Evolutionary conservation across 768 basidiomycete species (phyloP).

Genomic region (Paxillus involutus): DNA sequence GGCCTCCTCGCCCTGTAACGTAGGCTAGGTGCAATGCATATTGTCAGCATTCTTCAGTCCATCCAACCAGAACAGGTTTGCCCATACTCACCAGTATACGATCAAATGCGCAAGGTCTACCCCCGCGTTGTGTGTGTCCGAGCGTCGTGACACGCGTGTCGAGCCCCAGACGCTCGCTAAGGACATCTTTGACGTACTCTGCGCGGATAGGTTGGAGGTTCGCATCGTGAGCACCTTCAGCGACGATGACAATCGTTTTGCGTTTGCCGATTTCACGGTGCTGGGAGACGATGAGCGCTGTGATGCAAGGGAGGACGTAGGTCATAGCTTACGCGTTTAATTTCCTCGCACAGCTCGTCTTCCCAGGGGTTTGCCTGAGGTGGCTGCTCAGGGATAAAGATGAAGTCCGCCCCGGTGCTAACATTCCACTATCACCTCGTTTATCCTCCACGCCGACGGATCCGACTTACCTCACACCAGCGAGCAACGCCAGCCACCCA

Average conservation of each 20-base stretch:
- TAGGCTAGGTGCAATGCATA: slow-evolving; percentile 58
- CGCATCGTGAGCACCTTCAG: slow-evolving; percentile 91
- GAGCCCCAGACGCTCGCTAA: slow-evolving; percentile 82
- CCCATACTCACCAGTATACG: slow-evolving; percentile 73
- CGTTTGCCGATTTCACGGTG: slow-evolving; percentile 92
- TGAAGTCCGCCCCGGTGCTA: slow-evolving; percentile 91
- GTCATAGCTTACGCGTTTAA: slow-evolving; percentile 60
- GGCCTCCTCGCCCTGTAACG: slow-evolving; percentile 94
- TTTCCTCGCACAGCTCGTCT: slow-evolving; percentile 83
- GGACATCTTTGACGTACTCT: slow-evolving; percentile 87
- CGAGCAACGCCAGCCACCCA: slow-evolving; percentile 96
- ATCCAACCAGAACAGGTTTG: not conserved
- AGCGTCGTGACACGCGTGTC: slow-evolving; percentile 97
- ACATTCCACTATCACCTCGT: slow-evolving; percentile 9
- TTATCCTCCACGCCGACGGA: not conserved
- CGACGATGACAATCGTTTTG: slow-evolving; percentile 97
- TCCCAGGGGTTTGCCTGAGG: slow-evolving; percentile 83
- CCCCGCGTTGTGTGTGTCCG: slow-evolving; percentile 96
- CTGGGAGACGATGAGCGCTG: slow-evolving; percentile 38
- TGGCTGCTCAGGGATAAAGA: slow-evolving; percentile 96
- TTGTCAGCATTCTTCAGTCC: slow-evolving; percentile 3
- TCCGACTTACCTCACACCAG: slow-evolving; percentile 75
- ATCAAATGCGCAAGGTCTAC: slow-evolving; percentile 89
- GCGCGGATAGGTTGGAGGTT: slow-evolving; percentile 90
- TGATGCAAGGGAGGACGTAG: not conserved